A percentile compares a stretch with the other conserved stretches of the same genome.
Evolutionary conservation across 2,329 filamentous ascomycete genomes (phyloP).

Genomic region (Diaporthe batatas): DNA sequence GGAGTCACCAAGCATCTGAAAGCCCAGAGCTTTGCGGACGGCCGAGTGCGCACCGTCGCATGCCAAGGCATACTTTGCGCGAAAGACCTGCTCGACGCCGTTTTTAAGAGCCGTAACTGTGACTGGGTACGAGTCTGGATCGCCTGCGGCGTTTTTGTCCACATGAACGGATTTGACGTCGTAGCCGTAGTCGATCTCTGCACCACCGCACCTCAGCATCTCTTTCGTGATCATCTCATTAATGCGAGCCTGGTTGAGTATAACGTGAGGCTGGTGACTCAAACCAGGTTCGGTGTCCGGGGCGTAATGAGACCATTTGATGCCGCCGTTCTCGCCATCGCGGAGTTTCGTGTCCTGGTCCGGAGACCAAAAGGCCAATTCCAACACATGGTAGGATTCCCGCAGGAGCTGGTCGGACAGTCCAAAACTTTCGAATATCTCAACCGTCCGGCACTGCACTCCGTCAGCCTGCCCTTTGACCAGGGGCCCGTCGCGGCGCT

Average conservation of each 20-base stretch:
- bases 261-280: constrained; percentile 68
- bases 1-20: constrained; percentile 71
- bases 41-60: constrained; percentile 66
- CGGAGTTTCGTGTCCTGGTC: constrained; percentile 37
- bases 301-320: constrained; percentile 61
- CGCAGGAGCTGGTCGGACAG: constrained; percentile 66
- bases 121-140: constrained; percentile 58
- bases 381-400: constrained; percentile 70
- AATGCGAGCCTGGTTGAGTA: constrained; percentile 68
- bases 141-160: constrained; percentile 54
- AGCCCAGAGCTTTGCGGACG: constrained; percentile 64
- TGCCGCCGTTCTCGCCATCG: constrained; percentile 47
- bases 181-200: constrained; percentile 67
- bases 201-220: constrained; percentile 54
- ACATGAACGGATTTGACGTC: constrained; percentile 65
- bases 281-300: constrained; percentile 67
- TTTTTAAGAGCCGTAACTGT: constrained; percentile 58
- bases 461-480: constrained; percentile 73
- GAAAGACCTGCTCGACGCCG: constrained; percentile 55
- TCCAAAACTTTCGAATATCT: constrained; percentile 72
- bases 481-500: constrained; percentile 67
- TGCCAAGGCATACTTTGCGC: constrained; percentile 64
- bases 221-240: constrained; percentile 67
- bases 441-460: constrained; percentile 71
- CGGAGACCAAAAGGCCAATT: constrained; percentile 69